Percentiles rank a stretch among this genome's conserved stretches.
These are phyloP conservation scores for Dryas alaskensis DNA, from an alignment of 306 rosid genomes.

Conservation along the genomic window DNA sequence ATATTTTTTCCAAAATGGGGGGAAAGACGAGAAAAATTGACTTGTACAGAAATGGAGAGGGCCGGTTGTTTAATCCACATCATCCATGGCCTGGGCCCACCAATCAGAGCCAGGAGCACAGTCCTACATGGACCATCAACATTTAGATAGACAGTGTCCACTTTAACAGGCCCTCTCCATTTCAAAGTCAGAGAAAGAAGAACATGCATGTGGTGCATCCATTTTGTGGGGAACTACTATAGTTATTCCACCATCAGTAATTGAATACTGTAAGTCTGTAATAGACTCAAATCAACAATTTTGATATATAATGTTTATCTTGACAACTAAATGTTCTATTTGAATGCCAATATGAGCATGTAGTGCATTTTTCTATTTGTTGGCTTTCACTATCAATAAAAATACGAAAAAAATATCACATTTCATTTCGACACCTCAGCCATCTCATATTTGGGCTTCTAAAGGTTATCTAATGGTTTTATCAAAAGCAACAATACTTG, in stretches of 20 bases:
- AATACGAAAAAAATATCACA: neutral
- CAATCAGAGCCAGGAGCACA: too few relatives aligned
- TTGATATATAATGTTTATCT: neutral
- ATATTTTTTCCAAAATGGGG: neutral
- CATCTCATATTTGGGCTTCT: neutral
- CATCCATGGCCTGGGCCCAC: too few relatives aligned
- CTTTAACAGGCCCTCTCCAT: neutral
- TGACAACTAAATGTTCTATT: neutral
- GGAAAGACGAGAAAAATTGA: neutral
- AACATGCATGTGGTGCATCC: constrained; percentile 4
- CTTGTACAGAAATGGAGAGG: neutral
- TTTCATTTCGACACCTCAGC: constrained; percentile 3
- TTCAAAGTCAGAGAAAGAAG: neutral
- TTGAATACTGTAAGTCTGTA: neutral
- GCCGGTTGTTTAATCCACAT: neutral
- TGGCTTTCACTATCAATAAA: constrained; percentile 21
- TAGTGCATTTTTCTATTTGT: constrained; percentile 1
- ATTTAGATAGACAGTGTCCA: neutral
- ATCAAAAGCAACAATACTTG: neutral
- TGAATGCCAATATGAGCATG: neutral
- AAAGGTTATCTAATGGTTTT: neutral
- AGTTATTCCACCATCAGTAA: neutral
- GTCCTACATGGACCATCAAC: too few relatives aligned
- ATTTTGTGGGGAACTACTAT: neutral
- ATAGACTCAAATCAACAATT: neutral